A percentile compares a stretch with the other conserved stretches of the same genome.
Conservation (phyloP, 2,329 filamentous ascomycete species). For the Parafenestella ontariensis region DNA sequence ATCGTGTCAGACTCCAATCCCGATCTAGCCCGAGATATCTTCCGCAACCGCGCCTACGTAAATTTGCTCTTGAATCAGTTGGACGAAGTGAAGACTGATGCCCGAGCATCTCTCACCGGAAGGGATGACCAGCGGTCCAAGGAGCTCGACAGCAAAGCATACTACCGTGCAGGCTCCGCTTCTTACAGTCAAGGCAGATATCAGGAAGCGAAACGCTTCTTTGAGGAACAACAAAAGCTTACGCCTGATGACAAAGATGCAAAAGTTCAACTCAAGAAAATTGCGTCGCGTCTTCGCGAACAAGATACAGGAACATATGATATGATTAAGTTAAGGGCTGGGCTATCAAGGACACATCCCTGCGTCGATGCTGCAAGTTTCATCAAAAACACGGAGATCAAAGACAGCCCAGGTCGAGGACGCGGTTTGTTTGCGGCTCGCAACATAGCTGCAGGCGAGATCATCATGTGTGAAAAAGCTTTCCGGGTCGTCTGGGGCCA, state of each 20-base stretch:
- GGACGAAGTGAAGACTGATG: constrained; percentile 42
- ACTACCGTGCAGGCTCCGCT: constrained; percentile 56
- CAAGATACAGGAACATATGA: constrained; percentile 51
- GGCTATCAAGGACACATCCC: constrained; percentile 52
- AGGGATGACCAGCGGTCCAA: constrained; percentile 36
- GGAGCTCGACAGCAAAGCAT: constrained; percentile 51
- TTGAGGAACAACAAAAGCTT: constrained; percentile 39
- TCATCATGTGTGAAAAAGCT: constrained; percentile 65
- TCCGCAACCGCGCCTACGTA: constrained; percentile 42
- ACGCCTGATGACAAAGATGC: constrained; percentile 48
- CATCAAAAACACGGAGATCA: constrained; percentile 52
- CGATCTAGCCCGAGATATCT: constrained; percentile 43
- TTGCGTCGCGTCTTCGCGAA: constrained; percentile 43
- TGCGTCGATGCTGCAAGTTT: constrained; percentile 59
- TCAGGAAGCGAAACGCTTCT: constrained; percentile 44
- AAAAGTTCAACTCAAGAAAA: constrained; percentile 26
- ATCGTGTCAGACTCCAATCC: constrained; percentile 19
- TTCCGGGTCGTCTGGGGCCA: constrained; percentile 56
- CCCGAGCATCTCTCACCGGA: constrained; percentile 33
- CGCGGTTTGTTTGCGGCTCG: constrained; percentile 61
- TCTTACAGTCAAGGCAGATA: constrained; percentile 55
- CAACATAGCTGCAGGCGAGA: constrained; percentile 57
- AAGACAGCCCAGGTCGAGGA: constrained; percentile 51
- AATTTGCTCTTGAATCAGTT: constrained; percentile 38
- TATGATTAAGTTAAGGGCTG: constrained; percentile 39